Conservation (phyloP, 1,284 basidiomycete genomes). For the Agroathelia rolfsii region DNA sequence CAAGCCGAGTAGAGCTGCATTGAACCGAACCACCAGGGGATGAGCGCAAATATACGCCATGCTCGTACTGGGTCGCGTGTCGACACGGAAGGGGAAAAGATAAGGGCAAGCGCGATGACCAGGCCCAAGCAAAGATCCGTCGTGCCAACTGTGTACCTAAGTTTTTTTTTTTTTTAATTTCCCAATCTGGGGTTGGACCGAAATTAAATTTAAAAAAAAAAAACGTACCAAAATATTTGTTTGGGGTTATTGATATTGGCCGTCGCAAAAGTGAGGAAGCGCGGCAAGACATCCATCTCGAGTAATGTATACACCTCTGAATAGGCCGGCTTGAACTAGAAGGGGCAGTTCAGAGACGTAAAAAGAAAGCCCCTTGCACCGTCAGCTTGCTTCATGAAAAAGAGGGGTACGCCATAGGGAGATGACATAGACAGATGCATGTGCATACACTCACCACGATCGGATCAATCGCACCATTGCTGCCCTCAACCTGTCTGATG, state of each 20-base stretch:
- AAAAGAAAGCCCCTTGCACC: no score
- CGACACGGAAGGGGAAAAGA: slow-evolving; percentile 19
- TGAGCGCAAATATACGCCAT: slow-evolving; percentile 23
- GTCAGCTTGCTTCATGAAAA: no score
- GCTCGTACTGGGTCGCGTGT: slow-evolving; percentile 21
- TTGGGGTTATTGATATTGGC: slow-evolving; percentile 29
- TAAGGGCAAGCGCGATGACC: slow-evolving; percentile 18
- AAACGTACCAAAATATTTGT: slow-evolving; percentile 27
- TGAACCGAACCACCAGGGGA: slow-evolving; percentile 21
- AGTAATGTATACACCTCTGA: slow-evolving; percentile 22
- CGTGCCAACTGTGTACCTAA: slow-evolving; percentile 21
- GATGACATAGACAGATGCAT: background rate
- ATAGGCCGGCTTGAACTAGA: slow-evolving; percentile 27
- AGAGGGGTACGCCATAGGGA: no score
- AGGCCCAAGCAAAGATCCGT: slow-evolving; percentile 18
- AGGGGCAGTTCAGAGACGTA: no score
- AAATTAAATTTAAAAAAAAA: no score
- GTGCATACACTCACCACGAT: slow-evolving; percentile 22
- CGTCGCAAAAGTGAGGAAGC: slow-evolving; percentile 20
- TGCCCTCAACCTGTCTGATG: slow-evolving; percentile 21
- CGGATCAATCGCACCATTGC: slow-evolving; percentile 31
- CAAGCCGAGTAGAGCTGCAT: slow-evolving; percentile 27
- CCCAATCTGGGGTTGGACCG: no score
- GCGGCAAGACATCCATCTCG: slow-evolving; percentile 20
- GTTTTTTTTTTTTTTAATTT: no score